These are phyloP conservation scores for Backusella mclennaniae DNA, from an alignment of 192 early-diverging fungal genomes.

Conservation along the genomic window DNA sequence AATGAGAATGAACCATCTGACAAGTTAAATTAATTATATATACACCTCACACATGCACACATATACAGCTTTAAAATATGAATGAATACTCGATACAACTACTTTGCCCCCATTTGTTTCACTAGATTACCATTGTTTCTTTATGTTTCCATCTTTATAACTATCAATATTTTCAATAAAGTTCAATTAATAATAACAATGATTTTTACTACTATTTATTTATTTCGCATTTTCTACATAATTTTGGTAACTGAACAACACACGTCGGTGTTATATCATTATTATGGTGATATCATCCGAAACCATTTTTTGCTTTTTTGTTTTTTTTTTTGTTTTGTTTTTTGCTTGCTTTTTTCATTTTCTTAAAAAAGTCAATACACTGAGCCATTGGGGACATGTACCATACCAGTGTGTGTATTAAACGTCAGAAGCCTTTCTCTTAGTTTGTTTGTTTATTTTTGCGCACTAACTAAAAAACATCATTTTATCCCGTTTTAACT, in stretches of 20 bases:
- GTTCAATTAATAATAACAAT: neutral
- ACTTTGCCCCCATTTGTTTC: neutral
- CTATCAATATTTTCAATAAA: neutral
- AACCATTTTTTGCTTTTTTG: neutral
- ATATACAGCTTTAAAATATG: neutral
- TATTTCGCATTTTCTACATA: neutral
- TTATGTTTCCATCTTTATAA: neutral
- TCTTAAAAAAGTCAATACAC: neutral
- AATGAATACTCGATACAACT: neutral
- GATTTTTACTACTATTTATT: neutral
- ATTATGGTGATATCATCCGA: neutral
- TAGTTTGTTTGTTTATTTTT: neutral
- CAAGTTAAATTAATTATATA: constrained; percentile 2
- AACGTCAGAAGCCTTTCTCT: neutral
- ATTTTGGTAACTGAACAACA: neutral
- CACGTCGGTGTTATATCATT: neutral
- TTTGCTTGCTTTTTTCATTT: neutral
- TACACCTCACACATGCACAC: neutral
- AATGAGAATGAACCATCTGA: neutral
- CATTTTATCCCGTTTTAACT: neutral
- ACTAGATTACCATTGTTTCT: neutral
- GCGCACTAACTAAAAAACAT: neutral
- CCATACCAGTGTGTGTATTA: neutral
- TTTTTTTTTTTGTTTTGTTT: neutral
- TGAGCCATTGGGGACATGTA: neutral